Conservation (phyloP, 257 asterid species). For the Leptodermis oblonga region DNA sequence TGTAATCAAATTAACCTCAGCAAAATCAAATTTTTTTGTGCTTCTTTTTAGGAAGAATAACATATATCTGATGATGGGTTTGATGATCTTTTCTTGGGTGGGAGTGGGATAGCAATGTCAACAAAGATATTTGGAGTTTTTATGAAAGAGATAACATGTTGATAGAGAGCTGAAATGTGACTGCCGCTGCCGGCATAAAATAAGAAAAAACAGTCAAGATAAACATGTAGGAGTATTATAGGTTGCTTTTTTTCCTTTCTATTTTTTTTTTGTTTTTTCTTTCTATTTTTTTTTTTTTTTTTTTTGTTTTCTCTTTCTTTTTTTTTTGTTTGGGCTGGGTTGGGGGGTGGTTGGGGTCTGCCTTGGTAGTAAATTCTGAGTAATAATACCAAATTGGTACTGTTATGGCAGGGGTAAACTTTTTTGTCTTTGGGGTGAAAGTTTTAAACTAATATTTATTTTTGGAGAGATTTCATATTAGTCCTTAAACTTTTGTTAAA, state of each 20-base stretch:
- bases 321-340: neutral
- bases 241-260: neutral
- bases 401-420: neutral
- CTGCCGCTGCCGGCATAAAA: slow-evolving; percentile 7
- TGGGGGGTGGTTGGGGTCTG: neutral
- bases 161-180: neutral
- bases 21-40: too few species aligned
- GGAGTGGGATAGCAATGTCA: neutral
- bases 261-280: neutral
- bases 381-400: slow-evolving; percentile 5
- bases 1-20: too few species aligned
- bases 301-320: too few species aligned
- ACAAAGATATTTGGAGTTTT: neutral
- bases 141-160: slow-evolving; percentile 3
- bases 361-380: neutral
- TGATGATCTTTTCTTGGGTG: neutral
- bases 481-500: too few species aligned
- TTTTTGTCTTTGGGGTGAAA: neutral
- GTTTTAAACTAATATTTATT: neutral
- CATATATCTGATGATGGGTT: neutral
- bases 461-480: too few species aligned
- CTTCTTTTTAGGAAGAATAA: too few species aligned
- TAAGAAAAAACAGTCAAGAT: neutral
- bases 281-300: neutral
- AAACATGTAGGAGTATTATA: neutral